Base-by-base conservation (phyloP, 345 rosid genomes). In the Barbarea vulgaris region DNA sequence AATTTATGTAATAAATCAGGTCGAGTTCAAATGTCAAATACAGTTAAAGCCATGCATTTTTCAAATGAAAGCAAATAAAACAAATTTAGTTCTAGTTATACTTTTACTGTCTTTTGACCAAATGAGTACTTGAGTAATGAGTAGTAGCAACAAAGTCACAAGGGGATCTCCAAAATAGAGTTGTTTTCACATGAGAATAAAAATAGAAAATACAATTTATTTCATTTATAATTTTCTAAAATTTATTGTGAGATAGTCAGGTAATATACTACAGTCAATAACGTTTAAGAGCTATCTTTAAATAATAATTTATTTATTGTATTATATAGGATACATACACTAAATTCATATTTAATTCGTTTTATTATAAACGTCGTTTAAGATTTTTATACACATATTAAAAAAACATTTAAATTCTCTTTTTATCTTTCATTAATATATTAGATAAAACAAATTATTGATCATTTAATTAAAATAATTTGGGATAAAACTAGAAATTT, bases 171-270 rank as follows among this genome's bases (percentile, higher is more conserved):
- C 39, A 4, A 58, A 42, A 33, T 9, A 31, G 11, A 70, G 47
- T 47, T 58, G 48, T 8, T 21, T 58, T 70, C 75, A 58, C 74
- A 57, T 69, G n/a, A 42, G 48, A 42, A 42, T 15, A 42, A 15
- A 41, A 11, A 1, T 14, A 41, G 7, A 41, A 41, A 41, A 14
- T 41, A 14, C 46, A 41, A 14, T 41, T 41, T 41, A 13, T 14
- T 41, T 41, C 1, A 13, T 41, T 41, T 39, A 39, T n/a, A 41
- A 14, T 41, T 42, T 42, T 15, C 9, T 42, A 15, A 42, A 42
- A 42, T 15, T 5, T 42, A 42, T 15, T 42, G 48, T 41, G 47
- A 14, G 47, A 39, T 13, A 13, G n/a, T 39, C n/a, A n/a, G 44
- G 13, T 37, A 37, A 11, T 39, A 39, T 39, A 42, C 48, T 42